Conservation (phyloP, 441 rosid species). For the Euphorbia celastroides region DNA sequence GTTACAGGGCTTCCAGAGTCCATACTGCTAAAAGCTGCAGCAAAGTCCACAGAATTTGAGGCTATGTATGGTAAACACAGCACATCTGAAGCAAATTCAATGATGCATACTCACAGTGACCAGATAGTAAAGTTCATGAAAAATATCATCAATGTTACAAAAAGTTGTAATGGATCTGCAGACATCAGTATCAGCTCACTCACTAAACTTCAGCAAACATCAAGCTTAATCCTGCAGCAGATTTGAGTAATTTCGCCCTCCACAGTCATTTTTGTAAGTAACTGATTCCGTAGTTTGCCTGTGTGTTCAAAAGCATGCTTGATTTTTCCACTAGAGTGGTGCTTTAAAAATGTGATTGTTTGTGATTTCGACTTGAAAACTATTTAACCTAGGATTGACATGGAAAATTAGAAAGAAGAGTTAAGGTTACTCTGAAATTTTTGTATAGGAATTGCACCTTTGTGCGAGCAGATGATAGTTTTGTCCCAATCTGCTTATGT, state of each 20-base stretch:
- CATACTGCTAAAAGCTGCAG: slow-evolving; percentile 63
- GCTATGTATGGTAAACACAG: slow-evolving; percentile 41
- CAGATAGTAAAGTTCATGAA: slow-evolving; percentile 31
- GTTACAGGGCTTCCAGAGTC: slow-evolving; percentile 68
- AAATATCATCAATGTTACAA: slow-evolving; percentile 31
- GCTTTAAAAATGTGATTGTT: not conserved
- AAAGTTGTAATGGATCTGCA: slow-evolving; percentile 12
- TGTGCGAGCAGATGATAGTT: too few species aligned
- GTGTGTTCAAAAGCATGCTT: not conserved
- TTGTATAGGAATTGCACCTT: too few species aligned
- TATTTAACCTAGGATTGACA: too few species aligned
- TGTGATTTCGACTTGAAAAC: too few species aligned
- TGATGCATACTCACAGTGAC: slow-evolving; percentile 14
- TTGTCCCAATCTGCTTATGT: too few species aligned
- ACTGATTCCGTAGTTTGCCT: not conserved
- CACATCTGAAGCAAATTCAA: slow-evolving; percentile 16
- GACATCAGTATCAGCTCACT: slow-evolving; percentile 24
- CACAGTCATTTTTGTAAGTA: not conserved
- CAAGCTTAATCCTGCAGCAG: slow-evolving; percentile 36
- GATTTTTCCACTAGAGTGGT: not conserved
- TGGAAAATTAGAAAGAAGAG: too few species aligned
- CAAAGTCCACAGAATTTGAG: slow-evolving; percentile 74
- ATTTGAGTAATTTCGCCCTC: slow-evolving; percentile 12
- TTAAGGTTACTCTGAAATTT: too few species aligned
- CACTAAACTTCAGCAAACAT: slow-evolving; percentile 40